These are phyloP conservation scores for Amanita jacksonii DNA, from an alignment of 768 basidiomycete species.

Conservation along the genomic window DNA sequence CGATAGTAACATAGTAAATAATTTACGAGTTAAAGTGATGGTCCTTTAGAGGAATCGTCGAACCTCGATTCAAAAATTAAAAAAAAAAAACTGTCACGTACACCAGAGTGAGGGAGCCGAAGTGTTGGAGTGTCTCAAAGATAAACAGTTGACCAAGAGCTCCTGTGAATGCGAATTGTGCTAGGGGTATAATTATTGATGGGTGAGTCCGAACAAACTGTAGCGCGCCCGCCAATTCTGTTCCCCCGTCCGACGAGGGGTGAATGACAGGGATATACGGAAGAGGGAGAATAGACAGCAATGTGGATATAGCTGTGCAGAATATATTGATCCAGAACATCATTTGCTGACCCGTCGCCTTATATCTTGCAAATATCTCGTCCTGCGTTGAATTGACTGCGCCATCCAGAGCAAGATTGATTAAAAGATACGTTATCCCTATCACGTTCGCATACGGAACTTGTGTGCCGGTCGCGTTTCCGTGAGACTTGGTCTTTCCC, in stretches of 20 bases:
- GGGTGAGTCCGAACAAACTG: conserved; percentile 75
- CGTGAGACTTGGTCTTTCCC: conserved; percentile 26
- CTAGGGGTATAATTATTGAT: conserved; percentile 57
- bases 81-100: conserved; percentile 21
- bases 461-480: conserved; percentile 23
- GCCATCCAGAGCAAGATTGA: conserved; percentile 89
- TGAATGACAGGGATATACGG: conserved; percentile 79
- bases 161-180: conserved; percentile 82
- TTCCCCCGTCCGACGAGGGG: conserved; percentile 46
- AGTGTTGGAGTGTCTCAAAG: conserved; percentile 90
- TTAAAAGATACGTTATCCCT: conserved; percentile 64
- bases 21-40: conserved; percentile 90
- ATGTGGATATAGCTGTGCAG: conserved; percentile 62
- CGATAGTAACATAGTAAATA: conserved; percentile 96
- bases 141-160: conserved; percentile 96
- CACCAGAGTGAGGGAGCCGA: conserved; percentile 85
- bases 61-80: neutral
- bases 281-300: conserved; percentile 65
- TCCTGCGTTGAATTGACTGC: conserved; percentile 95
- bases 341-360: conserved; percentile 88
- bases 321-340: conserved; percentile 97
- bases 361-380: conserved; percentile 79
- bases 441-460: conserved; percentile 52
- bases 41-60: conserved; percentile 41
- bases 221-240: conserved; percentile 61